Evolutionary conservation across 495 filamentous ascomycete species (phyloP).

Genomic region (Neurospora sp.): DNA sequence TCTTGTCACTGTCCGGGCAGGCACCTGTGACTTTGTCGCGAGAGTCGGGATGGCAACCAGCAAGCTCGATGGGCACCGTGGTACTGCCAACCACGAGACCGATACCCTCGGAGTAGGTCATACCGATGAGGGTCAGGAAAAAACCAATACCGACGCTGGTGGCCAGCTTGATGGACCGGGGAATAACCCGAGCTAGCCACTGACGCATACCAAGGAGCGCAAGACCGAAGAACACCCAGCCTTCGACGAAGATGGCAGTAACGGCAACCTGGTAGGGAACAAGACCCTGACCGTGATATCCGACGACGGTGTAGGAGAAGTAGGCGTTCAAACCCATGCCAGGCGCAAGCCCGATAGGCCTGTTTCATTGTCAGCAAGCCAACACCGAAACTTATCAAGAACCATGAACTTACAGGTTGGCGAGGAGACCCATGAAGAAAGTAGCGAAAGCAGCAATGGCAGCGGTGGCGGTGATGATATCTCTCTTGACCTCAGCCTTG

Average conservation of each 20-base stretch:
- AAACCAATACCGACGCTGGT: constrained; percentile 73
- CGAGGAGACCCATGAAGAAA: constrained; percentile 67
- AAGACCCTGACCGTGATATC: constrained; percentile 53
- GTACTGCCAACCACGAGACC: constrained; percentile 54
- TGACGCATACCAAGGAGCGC: constrained; percentile 69
- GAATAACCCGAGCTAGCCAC: constrained; percentile 71
- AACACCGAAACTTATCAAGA: not conserved
- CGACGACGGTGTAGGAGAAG: constrained; percentile 75
- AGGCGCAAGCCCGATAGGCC: constrained; percentile 67
- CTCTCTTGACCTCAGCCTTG: constrained; percentile 55
- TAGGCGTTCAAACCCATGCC: constrained; percentile 83
- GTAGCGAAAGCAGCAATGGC: constrained; percentile 61
- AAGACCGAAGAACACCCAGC: constrained; percentile 58
- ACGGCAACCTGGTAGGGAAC: constrained; percentile 62
- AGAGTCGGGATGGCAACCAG: constrained; percentile 45
- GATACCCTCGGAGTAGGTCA: constrained; percentile 72
- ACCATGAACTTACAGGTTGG: constrained; percentile 35
- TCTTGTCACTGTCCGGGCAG: constrained; percentile 47
- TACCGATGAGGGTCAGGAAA: constrained; percentile 69
- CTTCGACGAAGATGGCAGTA: constrained; percentile 77
- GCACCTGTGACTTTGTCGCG: constrained; percentile 27
- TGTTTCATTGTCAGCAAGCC: constrained; percentile 18
- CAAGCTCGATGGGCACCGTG: constrained; percentile 54
- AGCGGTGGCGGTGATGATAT: constrained; percentile 70
- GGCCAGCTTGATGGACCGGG: constrained; percentile 72